These are phyloP conservation scores for Cutaneotrichosporon dermatis DNA, from an alignment of 1,284 basidiomycete genomes.

Conservation along the genomic window DNA sequence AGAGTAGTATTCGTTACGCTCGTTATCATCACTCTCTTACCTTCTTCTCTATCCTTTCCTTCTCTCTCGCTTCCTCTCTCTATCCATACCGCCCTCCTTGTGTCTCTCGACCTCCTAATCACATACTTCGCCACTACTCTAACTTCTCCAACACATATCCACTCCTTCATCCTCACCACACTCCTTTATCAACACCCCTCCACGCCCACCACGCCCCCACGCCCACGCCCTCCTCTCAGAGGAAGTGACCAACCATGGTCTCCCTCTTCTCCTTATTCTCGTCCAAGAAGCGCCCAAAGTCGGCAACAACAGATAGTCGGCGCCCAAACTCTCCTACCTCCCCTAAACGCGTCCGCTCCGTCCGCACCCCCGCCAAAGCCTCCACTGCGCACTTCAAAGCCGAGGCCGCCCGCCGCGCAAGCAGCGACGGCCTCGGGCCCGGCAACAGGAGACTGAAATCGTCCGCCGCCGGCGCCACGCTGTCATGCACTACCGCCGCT, in stretches of 20 bases:
- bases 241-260: slow-evolving; percentile 23
- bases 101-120: not conserved
- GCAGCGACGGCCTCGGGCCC: slow-evolving; percentile 12
- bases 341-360: slow-evolving; percentile 7
- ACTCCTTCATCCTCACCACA: not conserved
- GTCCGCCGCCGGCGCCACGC: not conserved
- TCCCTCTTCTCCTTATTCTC: slow-evolving; percentile 36
- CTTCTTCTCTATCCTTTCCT: not conserved
- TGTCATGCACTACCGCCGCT: not conserved
- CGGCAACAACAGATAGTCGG: not conserved
- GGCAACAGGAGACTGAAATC: not conserved
- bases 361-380: slow-evolving; percentile 1
- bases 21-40: not conserved
- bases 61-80: not conserved
- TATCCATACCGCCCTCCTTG: not conserved
- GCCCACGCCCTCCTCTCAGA: not conserved
- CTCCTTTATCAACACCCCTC: not conserved
- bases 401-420: slow-evolving; percentile 14
- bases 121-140: not conserved
- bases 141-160: not conserved
- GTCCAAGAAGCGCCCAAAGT: slow-evolving; percentile 29
- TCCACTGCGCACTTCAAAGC: not conserved
- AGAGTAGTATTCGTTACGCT: no score
- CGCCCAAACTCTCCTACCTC: slow-evolving; percentile 8
- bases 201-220: not conserved